Conservation (phyloP, 805 yeast genomes). For the Cephaloascus fragrans region DNA sequence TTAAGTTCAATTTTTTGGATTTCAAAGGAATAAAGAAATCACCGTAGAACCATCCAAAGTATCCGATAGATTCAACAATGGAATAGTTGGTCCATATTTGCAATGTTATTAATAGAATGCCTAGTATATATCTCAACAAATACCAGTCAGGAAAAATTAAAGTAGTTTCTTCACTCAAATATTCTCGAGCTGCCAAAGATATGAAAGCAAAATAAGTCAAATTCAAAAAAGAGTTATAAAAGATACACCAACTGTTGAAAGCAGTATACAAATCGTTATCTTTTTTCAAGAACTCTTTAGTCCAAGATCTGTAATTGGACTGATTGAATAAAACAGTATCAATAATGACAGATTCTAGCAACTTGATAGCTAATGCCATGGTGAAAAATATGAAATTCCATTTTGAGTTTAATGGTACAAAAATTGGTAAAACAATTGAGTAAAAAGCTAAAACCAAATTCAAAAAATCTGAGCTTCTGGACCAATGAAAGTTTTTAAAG, state of each 20-base stretch:
- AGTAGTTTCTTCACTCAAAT: conserved; percentile 20
- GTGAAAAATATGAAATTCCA: conserved; percentile 22
- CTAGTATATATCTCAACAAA: conserved; percentile 47
- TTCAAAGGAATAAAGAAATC: conserved; percentile 64
- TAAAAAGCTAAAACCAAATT: conserved; percentile 34
- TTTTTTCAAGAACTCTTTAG: conserved; percentile 52
- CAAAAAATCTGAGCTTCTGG: conserved; percentile 55
- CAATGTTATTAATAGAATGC: conserved; percentile 41
- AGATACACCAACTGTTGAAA: conserved; percentile 62
- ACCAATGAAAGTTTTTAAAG: conserved; percentile 49
- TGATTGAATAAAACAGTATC: conserved; percentile 47
- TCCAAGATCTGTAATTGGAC: conserved; percentile 51
- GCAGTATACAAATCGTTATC: conserved; percentile 59
- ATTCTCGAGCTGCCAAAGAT: conserved; percentile 22
- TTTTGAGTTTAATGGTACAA: conserved; percentile 14
- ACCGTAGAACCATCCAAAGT: conserved; percentile 87
- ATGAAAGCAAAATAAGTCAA: conserved; percentile 48
- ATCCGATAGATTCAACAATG: conserved; percentile 62
- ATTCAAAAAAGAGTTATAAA: conserved; percentile 42
- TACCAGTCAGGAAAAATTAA: conserved; percentile 27
- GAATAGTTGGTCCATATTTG: conserved; percentile 66
- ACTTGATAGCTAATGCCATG: conserved; percentile 35
- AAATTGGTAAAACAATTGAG: conserved; percentile 30
- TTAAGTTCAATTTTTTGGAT: conserved; percentile 37
- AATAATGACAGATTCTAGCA: conserved; percentile 40